phyloP scores from a whole-genome alignment of 106 monocot species.

The Dendrobium nobile region DNA sequence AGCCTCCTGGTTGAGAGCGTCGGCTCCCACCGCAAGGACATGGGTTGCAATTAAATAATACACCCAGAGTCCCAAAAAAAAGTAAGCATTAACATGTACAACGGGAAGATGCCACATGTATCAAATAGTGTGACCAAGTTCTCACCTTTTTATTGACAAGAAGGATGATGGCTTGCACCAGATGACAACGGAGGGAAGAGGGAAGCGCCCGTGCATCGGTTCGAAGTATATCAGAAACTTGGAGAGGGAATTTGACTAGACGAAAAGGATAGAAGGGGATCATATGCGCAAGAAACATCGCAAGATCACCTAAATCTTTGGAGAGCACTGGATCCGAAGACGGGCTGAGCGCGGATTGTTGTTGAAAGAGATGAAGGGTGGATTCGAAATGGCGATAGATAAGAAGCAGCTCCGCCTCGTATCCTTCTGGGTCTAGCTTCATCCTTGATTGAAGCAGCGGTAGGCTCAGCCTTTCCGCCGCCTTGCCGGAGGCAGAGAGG shows the following conservation, averaged over 20 bases:
- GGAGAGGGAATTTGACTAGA: conserved; percentile 40
- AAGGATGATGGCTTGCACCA: conserved; percentile 68
- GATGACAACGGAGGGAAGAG: conserved; percentile 45
- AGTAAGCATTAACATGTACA: too few relatives aligned
- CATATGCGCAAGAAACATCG: conserved; percentile 83
- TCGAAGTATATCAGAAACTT: conserved; percentile 43
- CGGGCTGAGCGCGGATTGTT: conserved; percentile 45
- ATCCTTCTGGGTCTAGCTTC: conserved; percentile 85
- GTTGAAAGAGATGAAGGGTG: conserved; percentile 57
- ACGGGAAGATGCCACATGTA: too few relatives aligned
- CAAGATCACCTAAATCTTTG: conserved; percentile 70
- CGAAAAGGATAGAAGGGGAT: conserved; percentile 60
- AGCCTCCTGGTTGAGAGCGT: too few relatives aligned
- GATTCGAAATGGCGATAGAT: conserved; percentile 76
- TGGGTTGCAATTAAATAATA: too few relatives aligned
- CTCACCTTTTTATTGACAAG: conserved; percentile 76
- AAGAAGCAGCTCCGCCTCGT: conserved; percentile 65
- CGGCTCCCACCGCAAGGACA: too few relatives aligned
- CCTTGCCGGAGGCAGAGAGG: conserved; percentile 41
- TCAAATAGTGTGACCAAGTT: too few relatives aligned
- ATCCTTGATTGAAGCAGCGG: conserved; percentile 84
- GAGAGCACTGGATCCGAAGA: conserved; percentile 43
- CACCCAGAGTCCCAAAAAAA: too few relatives aligned
- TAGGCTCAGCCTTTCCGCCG: conserved; percentile 39
- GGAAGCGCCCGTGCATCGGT: conserved; percentile 48